Evolutionary conservation across 2,329 filamentous ascomycete genomes (phyloP).

Genomic region (Colletotrichum lini): DNA sequence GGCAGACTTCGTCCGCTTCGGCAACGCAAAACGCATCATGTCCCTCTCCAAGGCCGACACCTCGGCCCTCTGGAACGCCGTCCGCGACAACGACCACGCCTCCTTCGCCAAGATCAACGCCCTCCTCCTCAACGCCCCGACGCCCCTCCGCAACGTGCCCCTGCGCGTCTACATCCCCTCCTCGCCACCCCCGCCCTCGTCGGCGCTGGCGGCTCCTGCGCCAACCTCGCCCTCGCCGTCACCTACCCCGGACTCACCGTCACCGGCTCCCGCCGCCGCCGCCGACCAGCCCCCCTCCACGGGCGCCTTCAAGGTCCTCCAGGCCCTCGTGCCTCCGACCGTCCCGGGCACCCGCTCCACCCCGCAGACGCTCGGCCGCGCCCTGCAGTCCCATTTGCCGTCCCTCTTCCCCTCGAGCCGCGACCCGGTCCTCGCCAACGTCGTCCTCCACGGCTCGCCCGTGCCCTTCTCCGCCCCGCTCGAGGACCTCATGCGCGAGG

Average conservation of each 20-base stretch:
- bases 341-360: conserved; percentile 53
- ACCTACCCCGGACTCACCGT: conserved; percentile 5
- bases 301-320: conserved; percentile 79
- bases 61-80: conserved; percentile 84
- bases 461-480: conserved; percentile 86
- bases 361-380: conserved; percentile 76
- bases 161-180: conserved; percentile 88
- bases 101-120: conserved; percentile 82
- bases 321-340: conserved; percentile 76
- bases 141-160: conserved; percentile 85
- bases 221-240: conserved; percentile 36
- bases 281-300: conserved; percentile 48
- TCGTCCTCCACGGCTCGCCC: conserved; percentile 86
- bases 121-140: conserved; percentile 82
- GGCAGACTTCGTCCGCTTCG: conserved; percentile 90
- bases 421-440: conserved; percentile 86
- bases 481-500: conserved; percentile 85
- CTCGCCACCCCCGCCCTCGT: conserved; percentile 51
- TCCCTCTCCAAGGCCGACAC: conserved; percentile 87
- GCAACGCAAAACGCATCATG: conserved; percentile 92
- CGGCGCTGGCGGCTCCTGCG: not conserved
- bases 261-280: not conserved
- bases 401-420: conserved; percentile 88
- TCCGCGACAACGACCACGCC: conserved; percentile 81
- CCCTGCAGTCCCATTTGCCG: conserved; percentile 82